These are phyloP conservation scores for Chernovozyma aurita DNA, from an alignment of 1,139 yeast genomes.

Conservation along the genomic window DNA sequence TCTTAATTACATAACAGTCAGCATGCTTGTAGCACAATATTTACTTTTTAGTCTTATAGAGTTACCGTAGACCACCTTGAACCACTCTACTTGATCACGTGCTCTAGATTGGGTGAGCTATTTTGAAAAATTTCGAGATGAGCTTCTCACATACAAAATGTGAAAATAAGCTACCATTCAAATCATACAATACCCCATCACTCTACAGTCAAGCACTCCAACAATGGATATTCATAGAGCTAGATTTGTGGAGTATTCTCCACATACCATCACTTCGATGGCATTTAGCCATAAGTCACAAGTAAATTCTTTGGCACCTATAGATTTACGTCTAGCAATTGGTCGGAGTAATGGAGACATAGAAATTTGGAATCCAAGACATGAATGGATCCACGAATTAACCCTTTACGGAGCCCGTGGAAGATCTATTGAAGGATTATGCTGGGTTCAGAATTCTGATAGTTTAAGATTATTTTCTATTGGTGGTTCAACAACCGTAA, in stretches of 20 bases:
- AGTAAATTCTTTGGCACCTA: slow-evolving; percentile 46
- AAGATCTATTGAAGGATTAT: slow-evolving; percentile 83
- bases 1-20: too few species aligned
- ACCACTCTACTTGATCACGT: slow-evolving; percentile 2
- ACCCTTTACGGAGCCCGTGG: slow-evolving; percentile 78
- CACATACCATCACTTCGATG: slow-evolving; percentile 79
- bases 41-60: too few species aligned
- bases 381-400: slow-evolving; percentile 51
- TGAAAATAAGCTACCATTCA: too few species aligned
- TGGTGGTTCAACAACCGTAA: slow-evolving; percentile 87
- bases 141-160: slow-evolving; percentile 6
- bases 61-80: neutral
- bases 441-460: slow-evolving; percentile 58
- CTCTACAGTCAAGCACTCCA: neutral
- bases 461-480: slow-evolving; percentile 73
- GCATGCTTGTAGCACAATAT: too few species aligned
- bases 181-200: too few species aligned
- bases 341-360: slow-evolving; percentile 94
- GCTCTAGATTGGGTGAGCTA: neutral
- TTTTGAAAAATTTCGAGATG: slow-evolving; percentile 15
- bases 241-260: slow-evolving; percentile 85
- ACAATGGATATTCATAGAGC: slow-evolving; percentile 83
- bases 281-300: slow-evolving; percentile 72
- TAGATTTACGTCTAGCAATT: slow-evolving; percentile 74
- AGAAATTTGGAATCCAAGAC: slow-evolving; percentile 91